Evolutionary conservation across 352 stramenopile species (phyloP).

Genomic region (Thraustochytrium striatum): DNA sequence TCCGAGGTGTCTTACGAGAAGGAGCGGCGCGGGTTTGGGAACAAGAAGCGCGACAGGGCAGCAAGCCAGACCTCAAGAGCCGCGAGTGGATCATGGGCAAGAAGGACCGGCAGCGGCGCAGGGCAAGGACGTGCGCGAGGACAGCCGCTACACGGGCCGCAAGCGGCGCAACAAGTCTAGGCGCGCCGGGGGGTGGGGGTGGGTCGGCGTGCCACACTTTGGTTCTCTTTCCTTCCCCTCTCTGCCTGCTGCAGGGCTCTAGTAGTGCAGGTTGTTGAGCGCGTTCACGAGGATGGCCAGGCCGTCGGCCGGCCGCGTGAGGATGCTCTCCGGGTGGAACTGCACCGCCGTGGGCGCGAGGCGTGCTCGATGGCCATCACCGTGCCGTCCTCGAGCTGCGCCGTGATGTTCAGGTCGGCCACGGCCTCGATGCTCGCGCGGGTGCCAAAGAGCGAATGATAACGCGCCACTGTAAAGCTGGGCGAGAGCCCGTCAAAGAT

Average conservation of each 20-base stretch:
- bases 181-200: too few relatives aligned
- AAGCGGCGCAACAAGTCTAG: slow-evolving; percentile 66
- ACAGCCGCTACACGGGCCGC: slow-evolving; percentile 97
- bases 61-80: not conserved
- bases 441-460: slow-evolving; percentile 75
- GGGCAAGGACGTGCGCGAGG: slow-evolving; percentile 91
- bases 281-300: slow-evolving; percentile 58
- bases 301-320: slow-evolving; percentile 57
- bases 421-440: not conserved
- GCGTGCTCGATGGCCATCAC: slow-evolving; percentile 78
- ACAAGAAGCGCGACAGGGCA: slow-evolving; percentile 45
- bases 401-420: slow-evolving; percentile 63
- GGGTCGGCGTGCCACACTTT: too few relatives aligned
- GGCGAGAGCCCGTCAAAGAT: slow-evolving; percentile 70
- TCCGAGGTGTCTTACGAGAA: slow-evolving; percentile 41
- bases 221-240: too few relatives aligned
- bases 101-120: slow-evolving; percentile 82
- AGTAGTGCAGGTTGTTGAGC: slow-evolving; percentile 51
- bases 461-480: slow-evolving; percentile 73
- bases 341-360: slow-evolving; percentile 77
- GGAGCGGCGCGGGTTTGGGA: slow-evolving; percentile 39
- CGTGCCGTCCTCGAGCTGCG: slow-evolving; percentile 68
- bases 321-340: slow-evolving; percentile 77
- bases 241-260: too few relatives aligned
- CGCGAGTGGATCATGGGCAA: slow-evolving; percentile 60